These are phyloP conservation scores for Candida mattraensis DNA, from an alignment of 805 yeast genomes.

Conservation along the genomic window DNA sequence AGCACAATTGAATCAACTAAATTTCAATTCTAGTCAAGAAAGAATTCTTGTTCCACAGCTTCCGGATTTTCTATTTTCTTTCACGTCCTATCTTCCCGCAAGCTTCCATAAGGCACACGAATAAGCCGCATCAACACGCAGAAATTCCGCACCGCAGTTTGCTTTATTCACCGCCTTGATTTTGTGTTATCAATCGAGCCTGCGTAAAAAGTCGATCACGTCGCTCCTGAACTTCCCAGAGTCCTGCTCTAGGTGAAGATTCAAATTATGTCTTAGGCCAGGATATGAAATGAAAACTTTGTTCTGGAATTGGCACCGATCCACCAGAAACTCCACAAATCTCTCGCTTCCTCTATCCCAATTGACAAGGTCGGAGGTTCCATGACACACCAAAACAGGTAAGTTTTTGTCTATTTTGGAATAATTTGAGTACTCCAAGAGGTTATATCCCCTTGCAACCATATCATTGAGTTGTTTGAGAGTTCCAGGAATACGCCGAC, in stretches of 20 bases:
- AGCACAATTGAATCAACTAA: no score
- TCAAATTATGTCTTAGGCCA: slow-evolving; percentile 8
- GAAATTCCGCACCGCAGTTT: no score
- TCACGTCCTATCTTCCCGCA: slow-evolving; percentile 1
- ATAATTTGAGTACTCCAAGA: slow-evolving; percentile 1
- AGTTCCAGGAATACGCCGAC: slow-evolving; percentile 9
- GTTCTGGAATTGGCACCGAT: slow-evolving; percentile 1
- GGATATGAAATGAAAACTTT: slow-evolving; percentile 8
- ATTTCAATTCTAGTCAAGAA: background rate
- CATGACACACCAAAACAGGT: slow-evolving; percentile 60
- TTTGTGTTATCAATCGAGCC: slow-evolving; percentile 1
- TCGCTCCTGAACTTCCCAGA: slow-evolving; percentile 3
- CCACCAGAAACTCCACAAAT: slow-evolving; percentile 2
- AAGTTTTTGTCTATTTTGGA: slow-evolving; percentile 31
- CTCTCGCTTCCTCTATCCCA: slow-evolving; percentile 9
- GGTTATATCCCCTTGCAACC: slow-evolving; percentile 8
- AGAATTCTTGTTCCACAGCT: no score
- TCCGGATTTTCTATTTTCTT: no score
- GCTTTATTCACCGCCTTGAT: no score
- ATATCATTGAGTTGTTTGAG: slow-evolving; percentile 8
- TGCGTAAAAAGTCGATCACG: slow-evolving; percentile 4
- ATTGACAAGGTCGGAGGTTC: slow-evolving; percentile 45
- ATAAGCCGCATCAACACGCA: no score
- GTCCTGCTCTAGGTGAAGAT: slow-evolving; percentile 5
- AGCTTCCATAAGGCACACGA: background rate